These are phyloP conservation scores for Colletotrichum sidae DNA, from an alignment of 2,329 filamentous ascomycete species.

Conservation along the genomic window DNA sequence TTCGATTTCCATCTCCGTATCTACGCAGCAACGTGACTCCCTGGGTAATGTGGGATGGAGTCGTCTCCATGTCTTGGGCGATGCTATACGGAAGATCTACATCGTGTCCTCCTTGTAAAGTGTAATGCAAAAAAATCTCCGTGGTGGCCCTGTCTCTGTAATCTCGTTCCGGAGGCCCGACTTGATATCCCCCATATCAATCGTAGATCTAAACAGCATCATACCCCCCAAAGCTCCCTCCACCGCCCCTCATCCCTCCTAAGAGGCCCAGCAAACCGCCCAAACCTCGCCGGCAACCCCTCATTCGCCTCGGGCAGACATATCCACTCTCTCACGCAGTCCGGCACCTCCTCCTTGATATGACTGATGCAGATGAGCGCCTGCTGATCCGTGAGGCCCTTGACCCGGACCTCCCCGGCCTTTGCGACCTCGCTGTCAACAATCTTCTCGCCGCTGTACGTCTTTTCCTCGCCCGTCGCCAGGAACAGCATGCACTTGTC, in stretches of 20 bases:
- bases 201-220: neutral
- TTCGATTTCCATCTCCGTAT: neutral
- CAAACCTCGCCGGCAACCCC: slow-evolving; percentile 70
- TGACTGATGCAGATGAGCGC: slow-evolving; percentile 94
- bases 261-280: slow-evolving; percentile 71
- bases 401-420: slow-evolving; percentile 61
- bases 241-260: slow-evolving; percentile 68
- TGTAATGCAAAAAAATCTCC: neutral
- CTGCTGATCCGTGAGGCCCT: slow-evolving; percentile 76
- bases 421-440: slow-evolving; percentile 60
- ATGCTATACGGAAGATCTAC: slow-evolving; percentile 9
- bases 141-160: neutral
- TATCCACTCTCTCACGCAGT: slow-evolving; percentile 85
- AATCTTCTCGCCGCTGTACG: slow-evolving; percentile 50
- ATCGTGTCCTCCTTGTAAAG: neutral
- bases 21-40: no score
- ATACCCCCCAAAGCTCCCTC: slow-evolving; percentile 72
- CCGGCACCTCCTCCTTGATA: slow-evolving; percentile 88
- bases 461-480: slow-evolving; percentile 68
- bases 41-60: neutral
- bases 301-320: slow-evolving; percentile 83
- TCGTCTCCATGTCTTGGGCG: slow-evolving; percentile 2
- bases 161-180: neutral
- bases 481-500: slow-evolving; percentile 90
- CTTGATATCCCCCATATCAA: neutral